Percentiles rank a stretch among this genome's conserved stretches.
phyloP scores from a whole-genome alignment of 148 eudicot species.

The Cornus suecica region DNA sequence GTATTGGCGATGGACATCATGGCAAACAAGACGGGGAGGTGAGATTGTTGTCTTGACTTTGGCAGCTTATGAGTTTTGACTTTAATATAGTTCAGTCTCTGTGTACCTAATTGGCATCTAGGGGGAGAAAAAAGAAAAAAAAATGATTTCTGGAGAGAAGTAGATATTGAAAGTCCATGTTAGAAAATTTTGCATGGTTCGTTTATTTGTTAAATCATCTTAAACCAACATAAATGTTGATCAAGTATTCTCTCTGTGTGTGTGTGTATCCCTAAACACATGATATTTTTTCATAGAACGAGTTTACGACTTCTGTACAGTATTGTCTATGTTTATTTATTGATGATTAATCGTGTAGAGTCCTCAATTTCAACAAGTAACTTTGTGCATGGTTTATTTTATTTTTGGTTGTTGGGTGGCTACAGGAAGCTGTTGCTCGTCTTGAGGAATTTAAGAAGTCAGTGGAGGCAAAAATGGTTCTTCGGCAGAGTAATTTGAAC shows the following conservation, averaged over 20 bases:
- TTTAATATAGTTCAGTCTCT: not conserved
- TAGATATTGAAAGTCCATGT: not conserved
- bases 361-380: not conserved
- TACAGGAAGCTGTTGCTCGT: constrained; percentile 81
- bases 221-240: not conserved
- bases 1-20: constrained; percentile 48
- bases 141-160: not conserved
- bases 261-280: not conserved
- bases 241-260: not conserved
- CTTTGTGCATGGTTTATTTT: not conserved
- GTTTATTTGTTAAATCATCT: not conserved
- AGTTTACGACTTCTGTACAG: not conserved
- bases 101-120: not conserved
- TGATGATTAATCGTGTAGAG: not conserved
- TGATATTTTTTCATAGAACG: not conserved
- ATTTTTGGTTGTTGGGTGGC: constrained; percentile 6
- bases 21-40: constrained; percentile 70
- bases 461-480: constrained; percentile 64
- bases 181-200: not conserved
- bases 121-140: not conserved
- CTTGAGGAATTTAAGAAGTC: constrained; percentile 86
- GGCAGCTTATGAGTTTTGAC: not conserved
- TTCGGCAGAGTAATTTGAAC: constrained; percentile 79
- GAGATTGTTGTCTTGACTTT: constrained; percentile 8
- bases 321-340: not conserved